Evolutionary conservation across 2,329 filamentous ascomycete species (phyloP).

Genomic region (Alternaria solani): DNA sequence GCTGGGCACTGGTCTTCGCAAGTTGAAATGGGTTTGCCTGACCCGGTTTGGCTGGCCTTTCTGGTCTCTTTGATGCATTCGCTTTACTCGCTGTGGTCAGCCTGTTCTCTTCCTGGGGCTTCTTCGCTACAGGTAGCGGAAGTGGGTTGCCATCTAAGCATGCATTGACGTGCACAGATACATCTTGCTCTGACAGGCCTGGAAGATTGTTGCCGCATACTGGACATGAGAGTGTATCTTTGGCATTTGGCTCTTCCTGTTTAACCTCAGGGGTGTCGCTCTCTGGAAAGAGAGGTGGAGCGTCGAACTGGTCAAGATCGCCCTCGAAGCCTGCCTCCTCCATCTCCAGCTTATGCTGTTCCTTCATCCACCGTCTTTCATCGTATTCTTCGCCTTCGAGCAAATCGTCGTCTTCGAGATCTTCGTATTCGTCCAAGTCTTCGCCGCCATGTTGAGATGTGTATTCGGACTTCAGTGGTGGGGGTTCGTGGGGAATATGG

Average conservation of each 20-base stretch:
- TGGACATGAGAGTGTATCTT: slow-evolving; percentile 66
- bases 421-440: slow-evolving; percentile 62
- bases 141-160: slow-evolving; percentile 86
- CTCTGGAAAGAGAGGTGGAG: slow-evolving; percentile 41
- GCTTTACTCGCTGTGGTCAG: slow-evolving; percentile 23
- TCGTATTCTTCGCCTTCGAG: slow-evolving; percentile 62
- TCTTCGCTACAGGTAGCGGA: slow-evolving; percentile 56
- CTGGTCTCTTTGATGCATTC: slow-evolving; percentile 72
- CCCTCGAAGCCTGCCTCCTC: slow-evolving; percentile 57
- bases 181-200: slow-evolving; percentile 67
- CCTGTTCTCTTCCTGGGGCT: slow-evolving; percentile 16
- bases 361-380: slow-evolving; percentile 73
- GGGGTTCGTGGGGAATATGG: slow-evolving; percentile 17
- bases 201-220: slow-evolving; percentile 75
- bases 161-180: slow-evolving; percentile 85
- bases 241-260: slow-evolving; percentile 23
- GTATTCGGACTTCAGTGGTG: slow-evolving; percentile 56
- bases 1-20: slow-evolving; percentile 48
- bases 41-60: slow-evolving; percentile 74
- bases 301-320: slow-evolving; percentile 64
- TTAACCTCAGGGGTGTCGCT: slow-evolving; percentile 20
- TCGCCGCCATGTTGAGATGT: slow-evolving; percentile 56
- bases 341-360: slow-evolving; percentile 65
- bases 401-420: slow-evolving; percentile 69
- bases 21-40: slow-evolving; percentile 80